Percentiles rank a stretch among this genome's conserved stretches.
phyloP scores from a whole-genome alignment of 208 protist species.

The Strigomonas culicis region DNA sequence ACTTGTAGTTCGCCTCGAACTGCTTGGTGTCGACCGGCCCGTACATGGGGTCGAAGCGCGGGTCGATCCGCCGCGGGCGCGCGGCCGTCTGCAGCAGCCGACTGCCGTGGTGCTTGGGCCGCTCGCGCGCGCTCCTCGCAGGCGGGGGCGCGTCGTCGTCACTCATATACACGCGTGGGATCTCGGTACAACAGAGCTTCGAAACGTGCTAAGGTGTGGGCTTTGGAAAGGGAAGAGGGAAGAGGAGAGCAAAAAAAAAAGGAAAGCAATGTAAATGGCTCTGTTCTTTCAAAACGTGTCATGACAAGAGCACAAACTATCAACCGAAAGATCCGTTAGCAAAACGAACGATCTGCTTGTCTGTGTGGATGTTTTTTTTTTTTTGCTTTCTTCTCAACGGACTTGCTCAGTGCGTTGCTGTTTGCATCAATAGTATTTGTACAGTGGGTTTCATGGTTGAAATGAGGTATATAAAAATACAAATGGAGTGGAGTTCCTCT shows the following conservation, averaged over 20 bases:
- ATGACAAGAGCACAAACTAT: too few species aligned
- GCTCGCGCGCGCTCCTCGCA: slow-evolving; percentile 54
- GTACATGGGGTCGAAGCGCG: slow-evolving; percentile 77
- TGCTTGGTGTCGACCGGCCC: slow-evolving; percentile 38
- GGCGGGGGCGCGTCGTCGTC: slow-evolving; percentile 73
- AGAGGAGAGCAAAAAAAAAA: not conserved
- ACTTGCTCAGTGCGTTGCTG: too few species aligned
- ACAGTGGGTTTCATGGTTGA: not conserved
- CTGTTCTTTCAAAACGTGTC: too few species aligned
- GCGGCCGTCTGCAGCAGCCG: not conserved
- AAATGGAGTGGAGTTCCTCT: not conserved
- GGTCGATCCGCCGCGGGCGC: slow-evolving; percentile 37
- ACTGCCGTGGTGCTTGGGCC: slow-evolving; percentile 18
- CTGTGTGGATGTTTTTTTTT: slow-evolving; percentile 2
- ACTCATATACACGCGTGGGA: slow-evolving; percentile 8
- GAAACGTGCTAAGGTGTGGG: not conserved
- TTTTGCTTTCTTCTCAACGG: not conserved
- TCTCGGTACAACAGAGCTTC: not conserved
- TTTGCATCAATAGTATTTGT: too few species aligned
- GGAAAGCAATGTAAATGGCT: slow-evolving; percentile 3
- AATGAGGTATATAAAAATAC: not conserved
- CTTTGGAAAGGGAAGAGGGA: not conserved
- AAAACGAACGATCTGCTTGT: too few species aligned
- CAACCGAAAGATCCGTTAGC: too few species aligned
- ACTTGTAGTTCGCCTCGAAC: slow-evolving; percentile 79